Evolutionary conservation across 805 yeast species (phyloP), one percentile per base, ranked within the genome.

Genomic region (Blastobotrys parvus): DNA sequence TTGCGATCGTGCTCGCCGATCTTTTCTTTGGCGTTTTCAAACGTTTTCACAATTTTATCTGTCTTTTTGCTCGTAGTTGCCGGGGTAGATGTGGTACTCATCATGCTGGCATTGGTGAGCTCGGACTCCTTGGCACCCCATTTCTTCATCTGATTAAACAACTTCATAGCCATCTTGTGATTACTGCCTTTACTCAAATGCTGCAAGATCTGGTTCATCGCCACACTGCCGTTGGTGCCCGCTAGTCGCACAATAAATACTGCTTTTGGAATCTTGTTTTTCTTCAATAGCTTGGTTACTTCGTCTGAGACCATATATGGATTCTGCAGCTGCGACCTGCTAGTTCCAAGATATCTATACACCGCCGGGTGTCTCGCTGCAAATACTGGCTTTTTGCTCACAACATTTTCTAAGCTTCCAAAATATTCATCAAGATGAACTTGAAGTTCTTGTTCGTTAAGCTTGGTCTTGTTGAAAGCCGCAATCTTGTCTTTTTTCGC

Each of bases 121-220:
- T 37, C 45, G 25, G 43, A 47, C 6, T 42, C 51, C 4, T 35
- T 32, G 6, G 44, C 43, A 6, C 53, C 51, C 53, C 53, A 49
- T 35, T 49, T 49, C 29, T 47, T 45, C 42, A 49, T 45, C 16
- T 20, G 20, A 3, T 38, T 35, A 32, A 35, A 39, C 16, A 49
- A 33, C 34, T 43, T 30, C 13, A 36, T 23, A 3, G 51, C 53
- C n/a, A 40, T 41, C 20, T 40, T 18, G 20, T 41, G 36, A 25
- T 32, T 25, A 10, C 42, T 42, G 3, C 19, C 11, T 7, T 37
- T 17, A 18, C 30, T 6, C 7, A 47, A 18, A 21, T 36, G 17
- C 43, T 43, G 33, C 29, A 49, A 41, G 8, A 49, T 38, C 19
- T 34, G 38, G 30, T 49, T 49, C 53, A 49, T 47, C 4, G 44